Percentiles rank a stretch among this genome's conserved stretches.
phyloP scores from a whole-genome alignment of 345 rosid species.

The Salix suchowensis region DNA sequence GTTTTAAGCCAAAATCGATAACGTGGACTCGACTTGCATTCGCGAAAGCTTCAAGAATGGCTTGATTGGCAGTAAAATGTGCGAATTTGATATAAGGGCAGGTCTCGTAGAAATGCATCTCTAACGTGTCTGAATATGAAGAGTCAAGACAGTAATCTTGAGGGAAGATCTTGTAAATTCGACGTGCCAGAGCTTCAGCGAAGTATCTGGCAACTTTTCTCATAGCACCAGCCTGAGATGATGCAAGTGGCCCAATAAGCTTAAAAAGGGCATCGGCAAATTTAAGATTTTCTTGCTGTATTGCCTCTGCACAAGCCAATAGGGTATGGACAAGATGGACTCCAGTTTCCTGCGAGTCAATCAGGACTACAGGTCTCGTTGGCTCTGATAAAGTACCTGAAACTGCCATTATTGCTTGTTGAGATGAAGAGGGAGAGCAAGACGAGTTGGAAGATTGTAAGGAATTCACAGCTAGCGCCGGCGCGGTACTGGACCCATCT shows the following conservation, averaged over 20 bases:
- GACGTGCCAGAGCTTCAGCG: conserved; percentile 29
- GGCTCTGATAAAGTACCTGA: conserved; percentile 3
- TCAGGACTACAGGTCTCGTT: conserved; percentile 16
- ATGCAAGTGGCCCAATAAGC: conserved; percentile 22
- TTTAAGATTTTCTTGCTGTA: conserved; percentile 21
- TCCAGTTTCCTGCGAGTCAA: conserved; percentile 32
- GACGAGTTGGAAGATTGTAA: background rate
- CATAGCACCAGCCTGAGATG: conserved; percentile 34
- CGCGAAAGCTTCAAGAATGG: conserved; percentile 31
- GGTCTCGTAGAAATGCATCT: conserved; percentile 34
- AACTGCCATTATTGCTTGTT: background rate
- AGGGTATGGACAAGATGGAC: conserved; percentile 29
- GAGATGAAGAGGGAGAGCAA: background rate
- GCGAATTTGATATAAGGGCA: conserved; percentile 30
- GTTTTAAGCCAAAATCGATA: conserved; percentile 32
- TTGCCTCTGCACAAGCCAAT: conserved; percentile 29
- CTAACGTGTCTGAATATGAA: conserved; percentile 22
- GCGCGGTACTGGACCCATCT: background rate
- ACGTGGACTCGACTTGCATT: conserved; percentile 24
- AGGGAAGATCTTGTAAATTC: conserved; percentile 30
- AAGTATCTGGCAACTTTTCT: conserved; percentile 28
- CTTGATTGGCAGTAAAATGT: conserved; percentile 27
- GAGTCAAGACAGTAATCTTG: conserved; percentile 10
- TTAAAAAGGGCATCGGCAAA: conserved; percentile 24
- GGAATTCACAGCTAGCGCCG: background rate